Evolutionary conservation across 169 alveolate species (phyloP).

Genomic region (Condylostoma magnum): DNA sequence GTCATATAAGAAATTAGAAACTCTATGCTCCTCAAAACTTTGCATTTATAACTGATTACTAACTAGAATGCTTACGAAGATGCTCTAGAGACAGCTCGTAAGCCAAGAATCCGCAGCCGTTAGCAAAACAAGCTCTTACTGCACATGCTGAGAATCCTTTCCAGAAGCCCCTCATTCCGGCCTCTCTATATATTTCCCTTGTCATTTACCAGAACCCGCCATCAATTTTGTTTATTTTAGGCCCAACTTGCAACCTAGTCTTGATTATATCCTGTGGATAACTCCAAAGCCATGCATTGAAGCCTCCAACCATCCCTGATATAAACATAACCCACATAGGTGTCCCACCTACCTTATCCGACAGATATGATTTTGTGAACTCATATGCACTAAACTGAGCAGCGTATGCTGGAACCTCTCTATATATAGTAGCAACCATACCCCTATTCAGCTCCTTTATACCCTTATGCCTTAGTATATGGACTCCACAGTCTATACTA

Average conservation of each 20-base stretch:
- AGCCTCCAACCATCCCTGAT: slow-evolving; percentile 74
- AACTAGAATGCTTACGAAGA: background rate
- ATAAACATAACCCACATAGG: slow-evolving; percentile 34
- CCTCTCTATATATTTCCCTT: slow-evolving; percentile 27
- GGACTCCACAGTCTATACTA: slow-evolving; percentile 53
- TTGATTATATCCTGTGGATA: slow-evolving; percentile 74
- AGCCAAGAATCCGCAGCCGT: slow-evolving; percentile 68
- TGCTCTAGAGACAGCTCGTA: slow-evolving; percentile 37
- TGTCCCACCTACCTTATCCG: slow-evolving; percentile 26
- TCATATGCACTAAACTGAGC: slow-evolving; percentile 72
- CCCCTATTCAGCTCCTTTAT: slow-evolving; percentile 47
- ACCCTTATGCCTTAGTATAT: slow-evolving; percentile 59
- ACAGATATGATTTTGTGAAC: slow-evolving; percentile 31
- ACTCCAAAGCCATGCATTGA: slow-evolving; percentile 64
- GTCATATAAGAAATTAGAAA: slow-evolving; percentile 31
- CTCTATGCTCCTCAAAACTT: slow-evolving; percentile 50
- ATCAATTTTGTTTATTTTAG: slow-evolving; percentile 34
- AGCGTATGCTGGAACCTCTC: slow-evolving; percentile 71
- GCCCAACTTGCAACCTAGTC: slow-evolving; percentile 52
- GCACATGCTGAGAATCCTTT: slow-evolving; percentile 71
- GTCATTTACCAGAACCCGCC: slow-evolving; percentile 64
- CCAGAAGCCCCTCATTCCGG: slow-evolving; percentile 62
- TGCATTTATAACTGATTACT: slow-evolving; percentile 25
- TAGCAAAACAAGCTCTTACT: slow-evolving; percentile 61
- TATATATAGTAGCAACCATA: slow-evolving; percentile 42